phyloP scores from a whole-genome alignment of 345 rosid genomes.

The Toxicodendron radicans region DNA sequence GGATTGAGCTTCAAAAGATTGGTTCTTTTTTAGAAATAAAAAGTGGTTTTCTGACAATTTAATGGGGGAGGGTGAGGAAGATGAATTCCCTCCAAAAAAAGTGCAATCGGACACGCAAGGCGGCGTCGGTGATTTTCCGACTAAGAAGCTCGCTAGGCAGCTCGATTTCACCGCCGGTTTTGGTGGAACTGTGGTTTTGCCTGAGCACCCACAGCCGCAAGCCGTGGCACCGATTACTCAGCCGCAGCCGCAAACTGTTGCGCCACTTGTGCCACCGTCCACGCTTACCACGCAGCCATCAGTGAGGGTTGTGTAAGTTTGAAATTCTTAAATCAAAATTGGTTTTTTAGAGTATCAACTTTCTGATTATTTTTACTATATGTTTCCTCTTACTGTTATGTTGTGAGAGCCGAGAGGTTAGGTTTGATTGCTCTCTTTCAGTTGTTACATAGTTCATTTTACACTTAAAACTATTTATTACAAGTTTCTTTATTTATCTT shows the following conservation, averaged over 20 bases:
- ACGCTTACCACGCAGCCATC: slow-evolving; percentile 42
- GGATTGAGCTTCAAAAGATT: slow-evolving; percentile 27
- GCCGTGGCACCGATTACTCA: background rate
- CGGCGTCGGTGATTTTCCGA: slow-evolving; percentile 36
- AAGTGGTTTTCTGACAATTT: slow-evolving; percentile 24
- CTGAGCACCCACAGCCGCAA: slow-evolving; percentile 54
- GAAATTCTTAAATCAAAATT: background rate
- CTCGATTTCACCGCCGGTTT: slow-evolving; percentile 77
- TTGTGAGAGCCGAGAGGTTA: background rate
- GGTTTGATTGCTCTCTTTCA: background rate
- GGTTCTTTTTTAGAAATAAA: background rate
- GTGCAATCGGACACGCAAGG: slow-evolving; percentile 37
- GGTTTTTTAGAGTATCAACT: background rate
- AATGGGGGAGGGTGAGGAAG: slow-evolving; percentile 77
- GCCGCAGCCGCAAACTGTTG: slow-evolving; percentile 29
- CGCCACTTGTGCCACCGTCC: slow-evolving; percentile 30
- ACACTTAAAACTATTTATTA: background rate
- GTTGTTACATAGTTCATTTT: background rate
- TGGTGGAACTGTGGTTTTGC: slow-evolving; percentile 40
- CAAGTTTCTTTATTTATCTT: too few species aligned
- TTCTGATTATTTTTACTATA: background rate
- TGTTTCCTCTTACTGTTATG: background rate
- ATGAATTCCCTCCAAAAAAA: slow-evolving; percentile 73
- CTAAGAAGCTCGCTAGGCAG: slow-evolving; percentile 84
- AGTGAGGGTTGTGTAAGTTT: slow-evolving; percentile 60